Percentiles rank a stretch among this genome's conserved stretches.
Conservation (phyloP, 2,329 filamentous ascomycete species). For the Aspergillus nomiae region DNA sequence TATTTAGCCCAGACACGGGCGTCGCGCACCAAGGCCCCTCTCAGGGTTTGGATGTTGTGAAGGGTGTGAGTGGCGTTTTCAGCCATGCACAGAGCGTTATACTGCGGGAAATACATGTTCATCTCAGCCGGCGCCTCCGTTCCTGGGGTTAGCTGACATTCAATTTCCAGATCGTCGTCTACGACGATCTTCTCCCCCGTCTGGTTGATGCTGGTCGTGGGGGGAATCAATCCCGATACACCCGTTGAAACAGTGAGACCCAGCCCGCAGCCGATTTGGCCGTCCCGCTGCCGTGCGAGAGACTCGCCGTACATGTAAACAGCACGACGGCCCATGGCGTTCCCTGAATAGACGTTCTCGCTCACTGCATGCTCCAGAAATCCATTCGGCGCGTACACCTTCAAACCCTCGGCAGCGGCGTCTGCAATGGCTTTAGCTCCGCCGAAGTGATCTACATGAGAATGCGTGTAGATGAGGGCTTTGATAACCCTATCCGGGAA, state of each 20-base stretch:
- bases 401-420: conserved; percentile 7
- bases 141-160: conserved; percentile 45
- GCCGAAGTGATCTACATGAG: conserved; percentile 43
- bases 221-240: conserved; percentile 36
- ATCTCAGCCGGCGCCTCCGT: conserved; percentile 49
- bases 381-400: conserved; percentile 39
- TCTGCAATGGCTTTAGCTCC: conserved; percentile 26
- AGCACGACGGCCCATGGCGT: conserved; percentile 41
- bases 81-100: conserved; percentile 39
- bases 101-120: conserved; percentile 43
- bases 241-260: conserved; percentile 35
- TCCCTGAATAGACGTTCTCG: conserved; percentile 44
- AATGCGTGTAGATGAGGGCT: conserved; percentile 46
- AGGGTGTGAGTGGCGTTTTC: conserved; percentile 44
- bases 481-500: conserved; percentile 24
- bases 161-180: conserved; percentile 42
- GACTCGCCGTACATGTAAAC: conserved; percentile 45
- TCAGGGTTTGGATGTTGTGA: conserved; percentile 47
- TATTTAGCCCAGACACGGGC: conserved; percentile 43
- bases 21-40: conserved; percentile 46
- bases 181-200: conserved; percentile 34
- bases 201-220: conserved; percentile 32
- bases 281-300: conserved; percentile 29
- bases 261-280: conserved; percentile 43
- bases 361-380: conserved; percentile 43